These are phyloP conservation scores for Fusarium piperis DNA, from an alignment of 2,329 filamentous ascomycete species.

Conservation along the genomic window DNA sequence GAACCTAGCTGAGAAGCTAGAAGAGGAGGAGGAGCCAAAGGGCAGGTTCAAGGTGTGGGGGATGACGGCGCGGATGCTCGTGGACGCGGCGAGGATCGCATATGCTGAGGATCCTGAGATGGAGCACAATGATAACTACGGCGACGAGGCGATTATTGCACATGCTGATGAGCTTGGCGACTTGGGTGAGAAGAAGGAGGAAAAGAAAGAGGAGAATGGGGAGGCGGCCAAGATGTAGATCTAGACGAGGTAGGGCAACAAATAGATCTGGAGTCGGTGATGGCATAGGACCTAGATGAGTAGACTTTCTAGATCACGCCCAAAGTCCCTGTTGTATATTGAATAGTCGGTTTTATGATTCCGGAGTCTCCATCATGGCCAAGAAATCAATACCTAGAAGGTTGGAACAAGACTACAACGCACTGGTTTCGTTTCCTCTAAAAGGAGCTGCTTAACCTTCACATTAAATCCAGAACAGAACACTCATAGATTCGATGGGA, in stretches of 20 bases:
- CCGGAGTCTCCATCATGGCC: neutral
- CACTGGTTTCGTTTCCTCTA: no score
- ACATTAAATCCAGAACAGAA: neutral
- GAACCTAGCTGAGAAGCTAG: conserved; percentile 54
- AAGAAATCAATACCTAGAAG: no score
- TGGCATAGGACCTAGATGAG: neutral
- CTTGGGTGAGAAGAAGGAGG: conserved; percentile 52
- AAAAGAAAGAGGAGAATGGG: conserved; percentile 42
- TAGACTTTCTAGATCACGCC: neutral
- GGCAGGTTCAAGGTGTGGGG: conserved; percentile 87
- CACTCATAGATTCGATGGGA: neutral
- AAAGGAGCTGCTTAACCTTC: neutral
- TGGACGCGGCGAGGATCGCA: conserved; percentile 86
- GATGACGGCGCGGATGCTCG: conserved; percentile 90
- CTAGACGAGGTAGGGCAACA: neutral
- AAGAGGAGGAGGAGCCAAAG: conserved; percentile 57
- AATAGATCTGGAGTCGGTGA: neutral
- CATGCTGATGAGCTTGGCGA: conserved; percentile 57
- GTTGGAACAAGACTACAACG: neutral
- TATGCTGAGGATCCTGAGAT: conserved; percentile 87
- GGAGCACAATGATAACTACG: conserved; percentile 68
- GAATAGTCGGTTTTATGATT: neutral
- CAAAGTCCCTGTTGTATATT: no score
- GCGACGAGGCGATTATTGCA: conserved; percentile 63
- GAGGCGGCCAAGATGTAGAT: conserved; percentile 48